Evolutionary conservation across 1,284 basidiomycete genomes (phyloP), one percentile per base, ranked within the genome.

Genomic region (Volvariella surrecta): DNA sequence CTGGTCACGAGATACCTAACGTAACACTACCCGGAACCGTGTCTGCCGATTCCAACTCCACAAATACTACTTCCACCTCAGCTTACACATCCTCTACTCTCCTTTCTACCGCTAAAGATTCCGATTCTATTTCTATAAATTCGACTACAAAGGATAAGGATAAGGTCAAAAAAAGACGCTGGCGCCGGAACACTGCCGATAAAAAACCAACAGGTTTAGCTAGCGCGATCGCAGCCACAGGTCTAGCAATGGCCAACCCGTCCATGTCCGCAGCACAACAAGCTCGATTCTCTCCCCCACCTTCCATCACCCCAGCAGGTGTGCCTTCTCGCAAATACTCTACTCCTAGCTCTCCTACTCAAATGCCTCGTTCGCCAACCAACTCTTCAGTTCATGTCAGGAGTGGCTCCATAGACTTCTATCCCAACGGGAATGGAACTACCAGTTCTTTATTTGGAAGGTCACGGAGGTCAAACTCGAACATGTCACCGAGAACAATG

Each of bases 161-260:
- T 49, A 61, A 62, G 51, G 58, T 62, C 20, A 55, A 62, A 42
- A 69, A 68, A 39, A 59, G 62, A 10, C 59, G 66, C 3, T 73
- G 73, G 57, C 55, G 61, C 21, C 63, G 68, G 30, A 61, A 28
- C 21, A 32, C 44, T 15, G 13, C 63, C 32, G 57, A 63, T 18
- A 63, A 62, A 43, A 78, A 73, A 48, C 68, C 72, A 1, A 68
- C 70, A 1, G 74, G 76, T 17, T 68, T 84, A 10, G 81, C 82
- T 0, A 70, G 72, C 42, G 82, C 82, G 0, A 69, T 85, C 43
- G 80, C 80, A 3, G 76, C 79, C 2, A 77, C 76, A 11, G 78
- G 81, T 13, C 62, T 82, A 28, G 69, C 76, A 32, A 82, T 87
- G 70, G 76, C 76, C 4, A 76, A 79, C 50, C 70, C 74, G 1